Evolutionary conservation across 106 monocot genomes (phyloP).

Genomic region (Iris macrosiphon): DNA sequence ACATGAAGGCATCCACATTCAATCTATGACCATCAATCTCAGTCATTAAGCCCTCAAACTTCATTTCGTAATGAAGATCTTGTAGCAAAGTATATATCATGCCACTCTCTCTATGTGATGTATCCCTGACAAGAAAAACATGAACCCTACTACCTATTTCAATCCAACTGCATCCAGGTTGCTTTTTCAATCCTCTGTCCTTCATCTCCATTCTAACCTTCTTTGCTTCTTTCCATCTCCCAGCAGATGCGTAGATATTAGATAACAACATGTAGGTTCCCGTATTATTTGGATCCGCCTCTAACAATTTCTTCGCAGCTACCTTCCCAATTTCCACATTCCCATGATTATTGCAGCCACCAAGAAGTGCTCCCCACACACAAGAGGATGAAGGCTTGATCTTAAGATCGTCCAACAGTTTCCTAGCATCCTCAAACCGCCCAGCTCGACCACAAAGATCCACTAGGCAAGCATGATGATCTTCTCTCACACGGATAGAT

Average conservation of each 20-base stretch:
- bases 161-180: slow-evolving; percentile 90
- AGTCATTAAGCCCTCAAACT: slow-evolving; percentile 20
- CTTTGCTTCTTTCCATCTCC: slow-evolving; percentile 50
- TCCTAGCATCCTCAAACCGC: slow-evolving; percentile 33
- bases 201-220: slow-evolving; percentile 58
- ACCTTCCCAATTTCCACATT: slow-evolving; percentile 39
- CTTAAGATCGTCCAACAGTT: slow-evolving; percentile 30
- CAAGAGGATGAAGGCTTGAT: slow-evolving; percentile 16
- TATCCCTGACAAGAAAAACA: slow-evolving; percentile 65
- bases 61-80: slow-evolving; percentile 66
- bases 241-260: slow-evolving; percentile 68
- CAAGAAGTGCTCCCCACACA: slow-evolving; percentile 66
- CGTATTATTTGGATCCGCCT: slow-evolving; percentile 41
- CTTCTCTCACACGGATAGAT: slow-evolving; percentile 49
- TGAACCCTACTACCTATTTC: slow-evolving; percentile 48
- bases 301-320: slow-evolving; percentile 50
- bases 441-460: slow-evolving; percentile 78
- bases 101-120: slow-evolving; percentile 28
- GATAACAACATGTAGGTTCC: slow-evolving; percentile 61
- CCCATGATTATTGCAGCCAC: slow-evolving; percentile 56
- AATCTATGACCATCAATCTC: neutral
- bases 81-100: slow-evolving; percentile 39
- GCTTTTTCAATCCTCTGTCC: slow-evolving; percentile 64
- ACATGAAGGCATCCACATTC: slow-evolving; percentile 1
- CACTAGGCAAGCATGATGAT: slow-evolving; percentile 70